Evolutionary conservation across 148 eudicot genomes (phyloP), one percentile per base, ranked within the genome.

Genomic region (Camellia granthamiana): DNA sequence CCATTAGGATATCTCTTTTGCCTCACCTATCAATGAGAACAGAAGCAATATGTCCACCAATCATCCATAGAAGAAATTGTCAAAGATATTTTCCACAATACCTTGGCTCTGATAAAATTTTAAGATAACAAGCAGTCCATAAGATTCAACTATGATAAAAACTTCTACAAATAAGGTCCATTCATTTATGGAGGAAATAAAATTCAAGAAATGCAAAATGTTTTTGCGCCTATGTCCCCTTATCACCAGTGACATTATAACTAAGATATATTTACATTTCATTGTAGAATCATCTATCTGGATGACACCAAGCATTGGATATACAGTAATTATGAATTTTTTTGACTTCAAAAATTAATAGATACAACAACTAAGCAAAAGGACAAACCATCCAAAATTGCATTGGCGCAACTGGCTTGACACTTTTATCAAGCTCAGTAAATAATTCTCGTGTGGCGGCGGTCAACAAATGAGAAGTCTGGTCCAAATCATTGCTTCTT

Each of bases 351-450:
- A 16, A 19, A 7, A n/a, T 4, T 19, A 65, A 63, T 38, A 16
- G 47, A 19, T 82, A 8, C 55, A 38, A 51, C 3, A 76, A 46
- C 67, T 38, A 55, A 4, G 67, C 13, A 43, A 42, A 54, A 55
- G 52, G 80, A 80, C 84, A 47, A 83, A 93, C 99, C 97, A 85
- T 88, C 97, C 94, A 96, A 81, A 96, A 96, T 76, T 92, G 97
- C 93, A 91, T 88, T 43, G 98, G 98, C 44, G 99, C 92, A 82
- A 96, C 98, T n/a, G 99, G 90, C 87, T 91, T 92, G 75, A 83
- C 95, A 83, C 85, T 96, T 83, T 90, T 96, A 85, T 96, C 99
- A 62, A 96, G 98, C 72, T 96, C 99, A 66, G 61, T 83, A 83
- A 96, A 93, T 71, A 96, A 81, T 83, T 96, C 99, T 78, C 92